These are phyloP conservation scores for Leccinum subtestaceum DNA, from an alignment of 768 basidiomycete genomes.

Conservation along the genomic window DNA sequence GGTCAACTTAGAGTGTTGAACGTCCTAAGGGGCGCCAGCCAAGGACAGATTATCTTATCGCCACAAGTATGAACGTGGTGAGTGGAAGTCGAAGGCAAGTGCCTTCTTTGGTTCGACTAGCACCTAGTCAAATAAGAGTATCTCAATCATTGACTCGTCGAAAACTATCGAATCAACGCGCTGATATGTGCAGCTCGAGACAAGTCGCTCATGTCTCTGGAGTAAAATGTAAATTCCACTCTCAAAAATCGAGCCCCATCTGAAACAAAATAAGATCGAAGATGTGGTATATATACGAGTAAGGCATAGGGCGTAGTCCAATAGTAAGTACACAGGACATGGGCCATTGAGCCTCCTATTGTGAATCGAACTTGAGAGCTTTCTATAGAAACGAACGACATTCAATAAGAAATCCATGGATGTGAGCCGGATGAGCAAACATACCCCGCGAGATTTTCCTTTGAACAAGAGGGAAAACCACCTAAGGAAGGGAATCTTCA, in stretches of 20 bases:
- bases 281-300: background rate
- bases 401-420: background rate
- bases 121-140: background rate
- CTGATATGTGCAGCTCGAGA: no score
- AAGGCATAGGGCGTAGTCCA: background rate
- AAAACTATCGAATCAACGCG: no score
- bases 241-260: background rate
- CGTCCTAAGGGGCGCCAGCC: background rate
- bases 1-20: background rate
- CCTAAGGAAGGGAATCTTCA: constrained; percentile 18
- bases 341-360: background rate
- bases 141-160: background rate
- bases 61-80: background rate
- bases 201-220: background rate
- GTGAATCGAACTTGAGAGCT: background rate
- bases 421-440: background rate
- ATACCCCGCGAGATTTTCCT: constrained; percentile 10
- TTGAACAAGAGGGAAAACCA: constrained; percentile 9
- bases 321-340: background rate
- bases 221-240: background rate
- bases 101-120: background rate
- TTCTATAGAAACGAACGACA: background rate
- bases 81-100: background rate
- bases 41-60: background rate
- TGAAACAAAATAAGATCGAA: background rate